Conservation (phyloP, 2,329 filamentous ascomycete species). For the Coniosporium tulheliwenetii region DNA sequence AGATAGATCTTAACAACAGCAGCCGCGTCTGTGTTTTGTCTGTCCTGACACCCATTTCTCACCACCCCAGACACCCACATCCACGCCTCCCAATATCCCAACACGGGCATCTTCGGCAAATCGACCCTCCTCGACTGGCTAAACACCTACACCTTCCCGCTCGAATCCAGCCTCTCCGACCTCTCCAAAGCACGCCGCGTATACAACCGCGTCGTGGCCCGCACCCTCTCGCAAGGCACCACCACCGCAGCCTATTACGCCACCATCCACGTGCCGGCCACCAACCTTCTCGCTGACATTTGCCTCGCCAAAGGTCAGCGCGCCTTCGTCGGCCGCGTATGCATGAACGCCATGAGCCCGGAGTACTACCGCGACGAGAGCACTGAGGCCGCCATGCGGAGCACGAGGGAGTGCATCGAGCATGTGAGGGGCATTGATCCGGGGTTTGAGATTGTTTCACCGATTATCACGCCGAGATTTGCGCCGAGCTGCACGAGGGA, state of each 20-base stretch:
- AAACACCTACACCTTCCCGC: conserved; percentile 84
- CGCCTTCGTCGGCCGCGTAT: conserved; percentile 84
- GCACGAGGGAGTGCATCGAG: conserved; percentile 24
- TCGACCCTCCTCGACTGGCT: conserved; percentile 89
- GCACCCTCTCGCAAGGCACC: conserved; percentile 78
- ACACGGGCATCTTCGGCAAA: conserved; percentile 85
- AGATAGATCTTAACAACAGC: too few relatives aligned
- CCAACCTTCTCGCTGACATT: conserved; percentile 78
- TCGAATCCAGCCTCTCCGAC: conserved; percentile 62
- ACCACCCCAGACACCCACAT: conserved; percentile 60
- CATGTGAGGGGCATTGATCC: conserved; percentile 57
- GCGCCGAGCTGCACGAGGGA: conserved; percentile 37
- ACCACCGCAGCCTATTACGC: conserved; percentile 93
- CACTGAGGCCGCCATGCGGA: conserved; percentile 41
- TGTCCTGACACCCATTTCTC: conserved; percentile 2
- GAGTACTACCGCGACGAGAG: conserved; percentile 66
- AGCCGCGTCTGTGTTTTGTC: too few relatives aligned
- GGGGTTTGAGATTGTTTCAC: conserved; percentile 45
- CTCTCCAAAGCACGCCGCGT: conserved; percentile 48
- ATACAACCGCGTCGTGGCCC: conserved; percentile 63
- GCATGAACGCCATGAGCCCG: conserved; percentile 70
- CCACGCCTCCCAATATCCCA: conserved; percentile 89
- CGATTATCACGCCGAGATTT: conserved; percentile 62
- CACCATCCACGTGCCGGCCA: conserved; percentile 71
- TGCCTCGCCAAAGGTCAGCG: conserved; percentile 70